These are phyloP conservation scores for Prunus mongolica DNA, from an alignment of 306 rosid species.

Conservation along the genomic window DNA sequence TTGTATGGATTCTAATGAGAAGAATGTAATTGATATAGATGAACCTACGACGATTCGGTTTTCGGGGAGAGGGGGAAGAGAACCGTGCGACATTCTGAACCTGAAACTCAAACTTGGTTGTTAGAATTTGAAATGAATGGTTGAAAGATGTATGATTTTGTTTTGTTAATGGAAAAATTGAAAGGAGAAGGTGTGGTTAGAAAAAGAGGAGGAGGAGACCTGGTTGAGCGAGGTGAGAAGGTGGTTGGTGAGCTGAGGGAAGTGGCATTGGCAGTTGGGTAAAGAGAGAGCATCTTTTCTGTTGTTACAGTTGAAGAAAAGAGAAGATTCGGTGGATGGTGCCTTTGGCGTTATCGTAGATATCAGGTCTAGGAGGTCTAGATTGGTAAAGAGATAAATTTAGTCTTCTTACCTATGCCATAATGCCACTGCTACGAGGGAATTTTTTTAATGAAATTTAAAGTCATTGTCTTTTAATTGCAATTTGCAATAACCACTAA, in stretches of 20 bases:
- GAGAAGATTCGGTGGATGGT: too few relatives aligned
- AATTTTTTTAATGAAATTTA: too few relatives aligned
- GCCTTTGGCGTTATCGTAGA: too few relatives aligned
- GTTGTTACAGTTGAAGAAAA: background rate
- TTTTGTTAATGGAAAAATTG: background rate
- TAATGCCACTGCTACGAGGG: too few relatives aligned
- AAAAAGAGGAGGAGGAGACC: conserved; percentile 4
- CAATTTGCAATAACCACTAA: too few relatives aligned
- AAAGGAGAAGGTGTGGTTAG: background rate
- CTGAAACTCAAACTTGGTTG: conserved; percentile 11
- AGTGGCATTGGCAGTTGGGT: background rate
- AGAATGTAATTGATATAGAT: background rate
- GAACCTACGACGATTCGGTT: conserved; percentile 9
- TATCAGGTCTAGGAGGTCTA: too few relatives aligned
- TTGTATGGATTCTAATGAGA: background rate
- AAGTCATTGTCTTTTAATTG: too few relatives aligned
- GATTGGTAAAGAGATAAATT: too few relatives aligned
- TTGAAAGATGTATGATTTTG: background rate
- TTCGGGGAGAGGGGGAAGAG: conserved; percentile 41
- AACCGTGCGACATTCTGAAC: conserved; percentile 41
- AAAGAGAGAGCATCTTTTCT: background rate
- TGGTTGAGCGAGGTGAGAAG: conserved; percentile 10
- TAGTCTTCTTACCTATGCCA: too few relatives aligned
- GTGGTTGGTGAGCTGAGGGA: background rate
- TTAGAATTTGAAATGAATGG: background rate